Base-by-base conservation (phyloP, 2,329 filamentous ascomycete species). In the Colletotrichum sp. region DNA sequence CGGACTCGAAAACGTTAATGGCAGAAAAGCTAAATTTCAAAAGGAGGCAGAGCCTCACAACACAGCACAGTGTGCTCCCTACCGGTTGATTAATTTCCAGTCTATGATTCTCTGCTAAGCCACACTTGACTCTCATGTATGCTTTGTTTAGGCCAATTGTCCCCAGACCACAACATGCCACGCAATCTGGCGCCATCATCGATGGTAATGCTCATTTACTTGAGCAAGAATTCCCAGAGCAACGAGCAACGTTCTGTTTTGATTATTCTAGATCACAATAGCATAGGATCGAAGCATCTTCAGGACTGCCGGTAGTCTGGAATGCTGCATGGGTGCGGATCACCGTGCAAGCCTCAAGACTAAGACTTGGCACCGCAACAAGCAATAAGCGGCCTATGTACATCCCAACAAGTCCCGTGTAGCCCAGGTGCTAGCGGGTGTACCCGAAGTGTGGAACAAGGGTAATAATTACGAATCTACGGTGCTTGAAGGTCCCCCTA, bases 401-500 rank as follows among this genome's bases (percentile, higher is more conserved):
- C 32, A 34, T 34, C 32, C 32, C 32, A 34, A 34, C 10, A 48
- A 21, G n/a, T 24, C n/a, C 43, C 2, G 6, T 8, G 12, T 52
- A 13, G 43, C 43, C 13, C 10, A 2, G 43, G 43, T 52, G 43
- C n/a, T 52, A 52, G 43, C 43, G n/a, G 43, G 43, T 2, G 43
- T 52, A 52, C 43, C 2, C 10, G 2, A 21, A 8, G n/a, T 52
- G 3, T 52, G n/a, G 43, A 8, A 3, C 43, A 52, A 1, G 6
- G 43, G n/a, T 52, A 21, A 8, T 21, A 52, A 52, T 2, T 8
- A 13, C 6, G 12, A 52, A 21, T 52, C n/a, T 13, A 6, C 38
- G 9, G 2, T 6, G 38, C 9, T 1, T 4, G n/a, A 13, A 52
- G n/a, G 3, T 21, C n/a, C 4, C 10, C 0, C 6, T 13, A 5